Percentiles rank a stretch among this genome's conserved stretches.
Evolutionary conservation across 2,329 filamentous ascomycete genomes (phyloP).

Genomic region (Trichoderma asperellum): DNA sequence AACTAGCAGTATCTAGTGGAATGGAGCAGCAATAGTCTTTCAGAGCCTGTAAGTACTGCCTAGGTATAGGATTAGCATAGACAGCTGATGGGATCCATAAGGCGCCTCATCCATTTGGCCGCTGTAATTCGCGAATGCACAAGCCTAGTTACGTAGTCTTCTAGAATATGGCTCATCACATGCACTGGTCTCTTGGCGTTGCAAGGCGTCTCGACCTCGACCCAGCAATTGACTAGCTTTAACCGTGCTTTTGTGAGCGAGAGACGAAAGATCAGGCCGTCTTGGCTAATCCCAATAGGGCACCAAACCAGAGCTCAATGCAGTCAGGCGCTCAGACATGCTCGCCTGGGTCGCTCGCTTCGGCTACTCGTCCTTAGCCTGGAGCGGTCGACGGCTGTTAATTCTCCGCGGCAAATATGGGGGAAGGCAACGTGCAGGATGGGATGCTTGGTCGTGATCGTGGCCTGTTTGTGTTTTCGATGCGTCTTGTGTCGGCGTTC

Average conservation of each 20-base stretch:
- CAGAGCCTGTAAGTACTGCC: background rate
- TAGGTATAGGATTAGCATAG: background rate
- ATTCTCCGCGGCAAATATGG: conserved; percentile 4
- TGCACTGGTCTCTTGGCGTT: background rate
- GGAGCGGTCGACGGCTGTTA: background rate
- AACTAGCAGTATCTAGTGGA: background rate
- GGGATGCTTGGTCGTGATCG: background rate
- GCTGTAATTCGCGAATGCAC: background rate
- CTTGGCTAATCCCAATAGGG: background rate
- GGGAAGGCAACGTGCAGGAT: background rate
- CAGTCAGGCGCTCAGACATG: background rate
- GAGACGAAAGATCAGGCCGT: background rate
- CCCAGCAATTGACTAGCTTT: background rate
- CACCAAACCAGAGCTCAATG: background rate
- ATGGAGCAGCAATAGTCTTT: background rate
- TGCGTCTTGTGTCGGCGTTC: background rate
- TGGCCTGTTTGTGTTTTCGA: background rate
- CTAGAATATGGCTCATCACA: background rate
- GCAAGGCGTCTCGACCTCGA: background rate
- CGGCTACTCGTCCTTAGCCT: background rate
- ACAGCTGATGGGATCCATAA: too few species aligned
- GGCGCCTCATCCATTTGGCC: background rate
- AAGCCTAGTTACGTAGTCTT: background rate
- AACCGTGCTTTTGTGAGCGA: background rate
- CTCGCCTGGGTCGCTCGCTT: conserved; percentile 16